Percentiles rank a stretch among this genome's conserved stretches.
Conservation (phyloP, 768 basidiomycete species). For the Myochromella boudieri region DNA sequence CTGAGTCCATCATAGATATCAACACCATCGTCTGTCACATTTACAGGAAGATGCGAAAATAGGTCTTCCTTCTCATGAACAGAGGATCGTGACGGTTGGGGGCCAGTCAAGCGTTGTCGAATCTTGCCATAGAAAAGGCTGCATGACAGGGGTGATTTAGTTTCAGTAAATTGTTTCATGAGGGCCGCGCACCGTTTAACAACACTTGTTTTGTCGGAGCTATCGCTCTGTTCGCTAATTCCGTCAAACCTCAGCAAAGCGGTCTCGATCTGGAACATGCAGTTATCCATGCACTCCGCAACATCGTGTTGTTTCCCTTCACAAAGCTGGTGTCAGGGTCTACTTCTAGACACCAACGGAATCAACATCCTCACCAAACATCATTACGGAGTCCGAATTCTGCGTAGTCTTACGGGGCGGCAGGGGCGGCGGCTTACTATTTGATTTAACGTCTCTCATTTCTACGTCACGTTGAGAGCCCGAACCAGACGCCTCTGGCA, state of each 20-base stretch:
- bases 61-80: conserved; percentile 87
- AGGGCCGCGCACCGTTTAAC: conserved; percentile 66
- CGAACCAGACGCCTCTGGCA: conserved; percentile 34
- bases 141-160: background rate
- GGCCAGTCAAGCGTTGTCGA: conserved; percentile 48
- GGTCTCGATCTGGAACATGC: conserved; percentile 97
- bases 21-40: conserved; percentile 84
- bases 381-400: conserved; percentile 77
- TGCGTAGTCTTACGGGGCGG: conserved; percentile 53
- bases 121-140: conserved; percentile 88
- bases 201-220: conserved; percentile 67
- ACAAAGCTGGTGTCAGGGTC: conserved; percentile 5
- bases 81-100: conserved; percentile 45
- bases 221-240: conserved; percentile 39
- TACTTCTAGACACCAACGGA: background rate
- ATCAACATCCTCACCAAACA: conserved; percentile 66
- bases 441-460: conserved; percentile 27
- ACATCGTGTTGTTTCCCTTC: conserved; percentile 96
- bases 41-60: conserved; percentile 92
- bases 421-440: conserved; percentile 52
- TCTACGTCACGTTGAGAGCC: conserved; percentile 31
- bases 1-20: conserved; percentile 95
- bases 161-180: background rate
- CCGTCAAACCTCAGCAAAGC: conserved; percentile 77
- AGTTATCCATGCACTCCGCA: conserved; percentile 98